Conservation (phyloP, 169 alveolate genomes). For the Ichthyophthirius multifiliis region DNA sequence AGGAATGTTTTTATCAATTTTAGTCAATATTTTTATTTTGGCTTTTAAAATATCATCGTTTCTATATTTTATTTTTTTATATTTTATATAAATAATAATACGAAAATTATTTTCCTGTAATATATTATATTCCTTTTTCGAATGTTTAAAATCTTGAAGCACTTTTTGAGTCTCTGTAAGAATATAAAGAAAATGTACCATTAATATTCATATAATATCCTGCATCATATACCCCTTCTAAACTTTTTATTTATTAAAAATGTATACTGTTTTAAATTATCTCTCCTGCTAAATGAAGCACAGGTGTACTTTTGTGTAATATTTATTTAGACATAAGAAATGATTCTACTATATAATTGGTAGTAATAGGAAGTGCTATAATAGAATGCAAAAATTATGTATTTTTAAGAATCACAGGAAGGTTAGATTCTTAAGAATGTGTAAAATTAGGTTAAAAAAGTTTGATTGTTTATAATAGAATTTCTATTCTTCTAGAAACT, state of each 20-base stretch:
- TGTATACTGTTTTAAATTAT: background rate
- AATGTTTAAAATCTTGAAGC: constrained; percentile 46
- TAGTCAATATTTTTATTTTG: constrained; percentile 42
- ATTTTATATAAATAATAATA: background rate
- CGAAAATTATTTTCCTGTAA: constrained; percentile 24
- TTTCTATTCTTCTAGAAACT: background rate
- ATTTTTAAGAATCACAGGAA: background rate
- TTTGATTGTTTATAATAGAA: background rate
- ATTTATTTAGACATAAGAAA: background rate
- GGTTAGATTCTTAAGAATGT: background rate
- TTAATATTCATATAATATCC: constrained; percentile 35
- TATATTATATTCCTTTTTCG: constrained; percentile 30
- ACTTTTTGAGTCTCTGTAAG: constrained; percentile 49
- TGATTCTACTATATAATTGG: background rate
- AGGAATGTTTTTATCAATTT: constrained; percentile 44
- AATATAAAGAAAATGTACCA: constrained; percentile 41
- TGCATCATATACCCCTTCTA: constrained; percentile 65
- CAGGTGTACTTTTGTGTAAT: background rate
- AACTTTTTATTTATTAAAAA: constrained; percentile 38
- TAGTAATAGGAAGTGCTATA: background rate
- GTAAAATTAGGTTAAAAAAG: background rate
- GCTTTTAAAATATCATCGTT: constrained; percentile 33
- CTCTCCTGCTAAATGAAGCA: background rate
- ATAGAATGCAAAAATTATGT: background rate
- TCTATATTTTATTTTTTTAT: too few relatives aligned